Evolutionary conservation across 495 filamentous ascomycete genomes (phyloP), one percentile per base, ranked within the genome.

Genomic region (Penicillium macrosclerotiorum): DNA sequence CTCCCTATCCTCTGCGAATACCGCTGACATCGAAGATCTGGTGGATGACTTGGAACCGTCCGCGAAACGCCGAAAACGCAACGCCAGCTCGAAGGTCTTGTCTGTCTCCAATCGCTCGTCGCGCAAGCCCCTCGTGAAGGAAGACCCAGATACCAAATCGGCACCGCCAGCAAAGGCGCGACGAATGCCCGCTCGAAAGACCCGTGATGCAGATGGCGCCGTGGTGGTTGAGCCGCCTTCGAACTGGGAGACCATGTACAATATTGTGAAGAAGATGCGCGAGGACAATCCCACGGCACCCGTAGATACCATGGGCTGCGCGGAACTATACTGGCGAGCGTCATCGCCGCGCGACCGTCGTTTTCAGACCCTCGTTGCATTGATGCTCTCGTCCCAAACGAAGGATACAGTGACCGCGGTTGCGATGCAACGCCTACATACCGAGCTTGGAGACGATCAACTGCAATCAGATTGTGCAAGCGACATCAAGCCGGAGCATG

Each of bases 281-380:
- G 74, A 75, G 41, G 66, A 71, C 9, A 78, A 79, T 30, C 83
- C 86, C n/a, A 73, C 77, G 0, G 93, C 93, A 3, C 88, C 92
- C 1, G 93, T 98, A 1, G 93, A 98, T 68, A 96, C 94, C 0
- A 96, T 98, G 93, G 93, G 93, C 14, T 98, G 93, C 60, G 89
- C 92, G 49, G 79, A 84, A 11, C 76, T 96, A 8, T 62, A 67
- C 40, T 72, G 67, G 69, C 60, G 64, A 6, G 58, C 55, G 5
- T 72, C 70, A 3, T 64, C 65, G 12, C 62, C 64, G 0, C 48
- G 55, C 49, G 88, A 92, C 60, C 81, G 80, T 49, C 81, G 94
- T 2, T 95, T 94, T 62, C 93, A 99, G 47, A 97, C 89, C 3
- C 77, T 99, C 20, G 79, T 94, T 20, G 82, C 92, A 3, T 72